These are phyloP conservation scores for Rhizopogon rudus DNA, from an alignment of 768 basidiomycete species.

Conservation along the genomic window DNA sequence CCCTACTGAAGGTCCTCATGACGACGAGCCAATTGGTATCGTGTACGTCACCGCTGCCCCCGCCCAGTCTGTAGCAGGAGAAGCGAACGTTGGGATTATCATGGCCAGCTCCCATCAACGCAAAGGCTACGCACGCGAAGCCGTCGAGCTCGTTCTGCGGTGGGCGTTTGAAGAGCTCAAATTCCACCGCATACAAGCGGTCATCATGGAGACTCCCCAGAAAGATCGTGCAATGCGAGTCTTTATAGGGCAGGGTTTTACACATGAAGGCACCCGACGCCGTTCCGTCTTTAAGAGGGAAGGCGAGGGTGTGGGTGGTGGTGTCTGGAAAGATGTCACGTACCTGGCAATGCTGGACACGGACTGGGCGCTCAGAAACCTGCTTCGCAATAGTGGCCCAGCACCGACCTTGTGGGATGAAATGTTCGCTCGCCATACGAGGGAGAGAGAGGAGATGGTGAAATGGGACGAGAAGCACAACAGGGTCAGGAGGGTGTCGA, in stretches of 20 bases:
- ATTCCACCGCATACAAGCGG: slow-evolving; percentile 31
- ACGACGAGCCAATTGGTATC: slow-evolving; percentile 11
- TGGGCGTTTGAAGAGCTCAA: slow-evolving; percentile 38
- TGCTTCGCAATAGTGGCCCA: slow-evolving; percentile 9
- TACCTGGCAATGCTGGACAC: slow-evolving; percentile 58
- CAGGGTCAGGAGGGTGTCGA: slow-evolving; percentile 28
- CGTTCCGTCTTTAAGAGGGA: slow-evolving; percentile 43
- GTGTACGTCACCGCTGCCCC: slow-evolving; percentile 22
- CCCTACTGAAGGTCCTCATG: neutral
- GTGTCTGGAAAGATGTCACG: slow-evolving; percentile 55
- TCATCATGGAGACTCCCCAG: slow-evolving; percentile 39
- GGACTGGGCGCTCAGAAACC: slow-evolving; percentile 44
- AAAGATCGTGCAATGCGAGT: slow-evolving; percentile 41
- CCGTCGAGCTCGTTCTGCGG: slow-evolving; percentile 38
- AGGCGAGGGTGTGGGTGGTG: slow-evolving; percentile 28
- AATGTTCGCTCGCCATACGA: slow-evolving; percentile 50
- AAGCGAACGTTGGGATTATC: slow-evolving; percentile 55
- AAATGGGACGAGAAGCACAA: slow-evolving; percentile 41
- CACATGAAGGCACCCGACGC: slow-evolving; percentile 59
- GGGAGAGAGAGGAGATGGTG: slow-evolving; percentile 52
- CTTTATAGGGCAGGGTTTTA: slow-evolving; percentile 48
- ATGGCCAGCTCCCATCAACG: slow-evolving; percentile 32
- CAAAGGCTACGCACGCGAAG: slow-evolving; percentile 42
- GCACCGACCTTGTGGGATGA: slow-evolving; percentile 56
- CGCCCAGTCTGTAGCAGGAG: slow-evolving; percentile 23